phyloP scores from a whole-genome alignment of 1,284 basidiomycete species.

The Irpex rosettiformis region DNA sequence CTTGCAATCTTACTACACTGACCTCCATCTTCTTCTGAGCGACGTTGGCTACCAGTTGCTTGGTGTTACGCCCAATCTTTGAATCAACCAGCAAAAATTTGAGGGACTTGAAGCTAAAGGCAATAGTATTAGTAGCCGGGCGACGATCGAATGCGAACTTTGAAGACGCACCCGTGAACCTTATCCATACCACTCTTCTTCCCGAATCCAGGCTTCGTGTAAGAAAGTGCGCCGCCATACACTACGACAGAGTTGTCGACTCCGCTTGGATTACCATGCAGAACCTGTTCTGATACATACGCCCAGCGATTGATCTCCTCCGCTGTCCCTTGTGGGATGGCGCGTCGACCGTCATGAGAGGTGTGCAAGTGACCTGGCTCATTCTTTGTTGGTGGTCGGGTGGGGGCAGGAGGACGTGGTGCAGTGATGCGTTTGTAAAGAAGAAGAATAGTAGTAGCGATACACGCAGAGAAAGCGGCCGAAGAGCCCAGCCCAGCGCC shows the following conservation, averaged over 20 bases:
- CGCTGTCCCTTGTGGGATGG: constrained; percentile 56
- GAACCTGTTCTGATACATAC: constrained; percentile 92
- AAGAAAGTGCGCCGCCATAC: constrained; percentile 91
- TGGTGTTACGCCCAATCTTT: constrained; percentile 90
- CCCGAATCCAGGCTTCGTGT: constrained; percentile 74
- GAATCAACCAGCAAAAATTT: constrained; percentile 92
- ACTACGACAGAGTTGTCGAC: constrained; percentile 96
- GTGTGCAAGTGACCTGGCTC: constrained; percentile 54
- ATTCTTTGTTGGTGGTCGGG: constrained; percentile 33
- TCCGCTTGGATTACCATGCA: constrained; percentile 97
- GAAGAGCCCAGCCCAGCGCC: constrained; percentile 98
- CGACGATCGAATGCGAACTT: background rate
- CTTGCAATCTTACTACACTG: constrained; percentile 23
- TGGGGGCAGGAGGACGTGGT: constrained; percentile 45
- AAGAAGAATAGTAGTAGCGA: constrained; percentile 82
- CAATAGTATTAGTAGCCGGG: constrained; percentile 9
- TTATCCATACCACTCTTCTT: constrained; percentile 75
- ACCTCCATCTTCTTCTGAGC: constrained; percentile 68
- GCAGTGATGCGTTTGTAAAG: constrained; percentile 57
- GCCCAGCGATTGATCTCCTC: constrained; percentile 91
- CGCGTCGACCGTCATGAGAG: constrained; percentile 62
- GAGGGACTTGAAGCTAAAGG: constrained; percentile 58
- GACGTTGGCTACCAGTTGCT: constrained; percentile 90
- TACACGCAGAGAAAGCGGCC: constrained; percentile 90
- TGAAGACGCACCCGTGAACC: constrained; percentile 71